Percentiles rank a stretch among this genome's conserved stretches.
Conservation (phyloP, 2,329 filamentous ascomycete genomes). For the Cladosporium sp. region DNA sequence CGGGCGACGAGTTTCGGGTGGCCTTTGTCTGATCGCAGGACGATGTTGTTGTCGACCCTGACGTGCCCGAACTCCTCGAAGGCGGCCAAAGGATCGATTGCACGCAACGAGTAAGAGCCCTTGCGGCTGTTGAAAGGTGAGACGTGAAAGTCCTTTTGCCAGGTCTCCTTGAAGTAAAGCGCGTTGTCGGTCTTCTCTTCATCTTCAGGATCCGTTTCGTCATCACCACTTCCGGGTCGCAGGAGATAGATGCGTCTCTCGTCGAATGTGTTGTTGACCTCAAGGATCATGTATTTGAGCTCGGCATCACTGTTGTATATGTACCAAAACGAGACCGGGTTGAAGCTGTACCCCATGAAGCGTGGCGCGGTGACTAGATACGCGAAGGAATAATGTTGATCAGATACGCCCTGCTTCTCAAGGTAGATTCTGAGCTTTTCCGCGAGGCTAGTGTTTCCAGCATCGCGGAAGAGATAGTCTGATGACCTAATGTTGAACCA, state of each 20-base stretch:
- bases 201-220: conserved; percentile 1
- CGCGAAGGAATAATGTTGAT: conserved; percentile 56
- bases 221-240: conserved; percentile 30
- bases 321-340: conserved; percentile 75
- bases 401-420: conserved; percentile 49
- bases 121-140: conserved; percentile 63
- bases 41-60: conserved; percentile 54
- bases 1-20: conserved; percentile 57
- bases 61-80: conserved; percentile 22
- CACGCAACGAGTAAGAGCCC: conserved; percentile 42
- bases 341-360: conserved; percentile 66
- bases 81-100: conserved; percentile 38
- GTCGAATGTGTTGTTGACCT: conserved; percentile 72
- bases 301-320: conserved; percentile 56
- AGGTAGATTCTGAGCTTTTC: conserved; percentile 59
- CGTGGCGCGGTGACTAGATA: conserved; percentile 66
- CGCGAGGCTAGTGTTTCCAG: conserved; percentile 48
- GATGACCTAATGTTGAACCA: conserved; percentile 57
- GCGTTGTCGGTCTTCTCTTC: conserved; percentile 11
- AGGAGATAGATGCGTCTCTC: conserved; percentile 64
- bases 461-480: conserved; percentile 56
- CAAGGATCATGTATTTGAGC: conserved; percentile 60
- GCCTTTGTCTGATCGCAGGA: conserved; percentile 53
- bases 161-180: conserved; percentile 44
- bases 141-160: conserved; percentile 69